Conservation (phyloP, 768 basidiomycete genomes). For the Panaeolus papilionaceus region DNA sequence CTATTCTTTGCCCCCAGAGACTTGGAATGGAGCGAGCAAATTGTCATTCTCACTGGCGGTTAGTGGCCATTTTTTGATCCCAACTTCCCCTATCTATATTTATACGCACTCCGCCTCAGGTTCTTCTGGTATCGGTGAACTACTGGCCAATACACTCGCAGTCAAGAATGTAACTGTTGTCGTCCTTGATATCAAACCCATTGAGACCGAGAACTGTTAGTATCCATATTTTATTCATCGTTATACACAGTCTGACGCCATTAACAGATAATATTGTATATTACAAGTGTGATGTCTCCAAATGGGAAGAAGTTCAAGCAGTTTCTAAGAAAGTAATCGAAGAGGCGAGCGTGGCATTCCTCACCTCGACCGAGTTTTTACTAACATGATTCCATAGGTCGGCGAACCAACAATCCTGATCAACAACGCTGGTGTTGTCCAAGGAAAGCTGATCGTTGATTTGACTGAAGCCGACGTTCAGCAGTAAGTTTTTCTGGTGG, state of each 20-base stretch:
- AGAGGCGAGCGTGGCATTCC: conserved; percentile 56
- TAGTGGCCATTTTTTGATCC: conserved; percentile 25
- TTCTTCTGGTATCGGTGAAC: conserved; percentile 86
- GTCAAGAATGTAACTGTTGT: conserved; percentile 83
- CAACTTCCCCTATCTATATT: background rate
- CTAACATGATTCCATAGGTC: conserved; percentile 51
- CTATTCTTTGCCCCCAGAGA: conserved; percentile 63
- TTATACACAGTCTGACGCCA: conserved; percentile 8
- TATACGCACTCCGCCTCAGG: conserved; percentile 49
- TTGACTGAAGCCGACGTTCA: conserved; percentile 77
- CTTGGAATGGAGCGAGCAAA: conserved; percentile 88
- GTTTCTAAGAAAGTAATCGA: conserved; percentile 75
- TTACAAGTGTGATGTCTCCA: conserved; percentile 92
- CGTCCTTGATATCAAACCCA: conserved; percentile 84
- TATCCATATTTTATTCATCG: conserved; percentile 9
- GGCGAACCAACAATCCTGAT: conserved; percentile 89
- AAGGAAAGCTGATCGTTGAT: conserved; percentile 88
- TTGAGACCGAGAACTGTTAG: conserved; percentile 78
- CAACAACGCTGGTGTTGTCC: conserved; percentile 95
- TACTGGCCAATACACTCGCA: conserved; percentile 88
- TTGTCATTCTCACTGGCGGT: conserved; percentile 94
- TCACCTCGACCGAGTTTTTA: background rate
- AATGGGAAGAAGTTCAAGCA: conserved; percentile 83
- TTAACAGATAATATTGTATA: conserved; percentile 75
- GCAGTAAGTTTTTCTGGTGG: conserved; percentile 56